These are phyloP conservation scores for Holtermannia corniformis DNA, from an alignment of 768 basidiomycete genomes.

Conservation along the genomic window DNA sequence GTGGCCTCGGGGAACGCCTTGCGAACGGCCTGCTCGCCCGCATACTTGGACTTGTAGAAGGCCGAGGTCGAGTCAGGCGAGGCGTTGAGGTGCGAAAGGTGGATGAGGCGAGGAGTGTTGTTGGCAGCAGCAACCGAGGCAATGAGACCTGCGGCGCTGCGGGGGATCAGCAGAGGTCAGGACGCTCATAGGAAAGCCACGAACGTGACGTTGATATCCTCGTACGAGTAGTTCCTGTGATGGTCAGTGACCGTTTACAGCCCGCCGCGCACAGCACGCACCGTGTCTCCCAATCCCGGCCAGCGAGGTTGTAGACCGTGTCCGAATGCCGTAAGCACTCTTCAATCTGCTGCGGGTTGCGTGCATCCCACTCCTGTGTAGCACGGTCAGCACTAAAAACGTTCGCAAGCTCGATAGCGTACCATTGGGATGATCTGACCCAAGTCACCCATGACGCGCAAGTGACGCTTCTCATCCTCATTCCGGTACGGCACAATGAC, in stretches of 20 bases:
- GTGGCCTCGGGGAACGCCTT: slow-evolving; percentile 75
- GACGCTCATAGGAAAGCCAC: not conserved
- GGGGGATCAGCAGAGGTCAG: not conserved
- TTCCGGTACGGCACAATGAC: slow-evolving; percentile 93
- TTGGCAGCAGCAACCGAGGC: slow-evolving; percentile 66
- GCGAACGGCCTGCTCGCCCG: slow-evolving; percentile 79
- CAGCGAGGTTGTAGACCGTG: slow-evolving; percentile 90
- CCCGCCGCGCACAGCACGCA: slow-evolving; percentile 38
- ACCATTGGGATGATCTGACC: slow-evolving; percentile 95
- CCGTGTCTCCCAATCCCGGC: slow-evolving; percentile 94
- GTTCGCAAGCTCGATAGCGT: slow-evolving; percentile 19
- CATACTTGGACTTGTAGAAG: slow-evolving; percentile 81
- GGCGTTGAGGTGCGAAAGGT: slow-evolving; percentile 93
- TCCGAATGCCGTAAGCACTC: slow-evolving; percentile 93
- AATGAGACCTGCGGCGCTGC: slow-evolving; percentile 65
- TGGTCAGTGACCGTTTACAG: slow-evolving; percentile 7
- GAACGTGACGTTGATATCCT: slow-evolving; percentile 61
- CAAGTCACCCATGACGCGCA: slow-evolving; percentile 90
- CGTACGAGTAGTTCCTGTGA: slow-evolving; percentile 73
- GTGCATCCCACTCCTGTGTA: slow-evolving; percentile 84
- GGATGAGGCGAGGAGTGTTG: slow-evolving; percentile 77
- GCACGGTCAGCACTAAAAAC: not conserved
- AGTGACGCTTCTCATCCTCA: slow-evolving; percentile 78
- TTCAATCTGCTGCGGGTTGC: slow-evolving; percentile 79
- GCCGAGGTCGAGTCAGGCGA: slow-evolving; percentile 62